These are phyloP conservation scores for Clitopilus hobsonii DNA, from an alignment of 768 basidiomycete genomes.

Conservation along the genomic window DNA sequence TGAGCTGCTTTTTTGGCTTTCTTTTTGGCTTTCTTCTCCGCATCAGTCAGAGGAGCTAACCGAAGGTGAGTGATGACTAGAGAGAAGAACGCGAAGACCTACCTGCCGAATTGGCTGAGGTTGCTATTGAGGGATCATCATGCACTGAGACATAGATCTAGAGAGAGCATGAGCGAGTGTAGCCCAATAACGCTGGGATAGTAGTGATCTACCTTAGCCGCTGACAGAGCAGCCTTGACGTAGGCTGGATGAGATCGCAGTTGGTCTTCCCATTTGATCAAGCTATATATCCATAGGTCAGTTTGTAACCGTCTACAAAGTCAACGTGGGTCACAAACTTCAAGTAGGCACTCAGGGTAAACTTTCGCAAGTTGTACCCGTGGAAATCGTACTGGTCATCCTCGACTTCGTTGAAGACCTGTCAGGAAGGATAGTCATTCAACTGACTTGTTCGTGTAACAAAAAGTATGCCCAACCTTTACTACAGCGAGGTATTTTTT, in stretches of 20 bases:
- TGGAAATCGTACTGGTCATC: constrained; percentile 99
- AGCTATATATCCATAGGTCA: constrained; percentile 33
- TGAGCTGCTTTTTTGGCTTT: constrained; percentile 80
- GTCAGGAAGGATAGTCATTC: neutral
- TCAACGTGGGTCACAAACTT: constrained; percentile 48
- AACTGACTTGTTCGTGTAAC: neutral
- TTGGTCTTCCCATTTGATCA: constrained; percentile 78
- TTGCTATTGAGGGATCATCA: constrained; percentile 65
- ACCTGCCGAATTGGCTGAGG: constrained; percentile 35
- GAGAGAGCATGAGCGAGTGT: constrained; percentile 5
- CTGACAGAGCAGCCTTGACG: constrained; percentile 64
- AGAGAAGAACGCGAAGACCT: constrained; percentile 6
- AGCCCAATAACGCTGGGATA: neutral
- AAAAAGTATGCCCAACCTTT: constrained; percentile 42
- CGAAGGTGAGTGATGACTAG: constrained; percentile 19
- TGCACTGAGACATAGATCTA: constrained; percentile 73
- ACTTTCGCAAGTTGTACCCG: constrained; percentile 86
- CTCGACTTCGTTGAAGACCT: constrained; percentile 84
- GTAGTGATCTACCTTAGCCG: constrained; percentile 50
- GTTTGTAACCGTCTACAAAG: neutral
- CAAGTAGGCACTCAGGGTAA: constrained; percentile 80
- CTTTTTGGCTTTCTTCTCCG: constrained; percentile 80
- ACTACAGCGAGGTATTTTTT: constrained; percentile 78
- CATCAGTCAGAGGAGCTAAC: constrained; percentile 38
- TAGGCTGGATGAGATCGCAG: constrained; percentile 77